Evolutionary conservation across 805 yeast genomes (phyloP).

Genomic region (Metschnikowia bowlesiae): DNA sequence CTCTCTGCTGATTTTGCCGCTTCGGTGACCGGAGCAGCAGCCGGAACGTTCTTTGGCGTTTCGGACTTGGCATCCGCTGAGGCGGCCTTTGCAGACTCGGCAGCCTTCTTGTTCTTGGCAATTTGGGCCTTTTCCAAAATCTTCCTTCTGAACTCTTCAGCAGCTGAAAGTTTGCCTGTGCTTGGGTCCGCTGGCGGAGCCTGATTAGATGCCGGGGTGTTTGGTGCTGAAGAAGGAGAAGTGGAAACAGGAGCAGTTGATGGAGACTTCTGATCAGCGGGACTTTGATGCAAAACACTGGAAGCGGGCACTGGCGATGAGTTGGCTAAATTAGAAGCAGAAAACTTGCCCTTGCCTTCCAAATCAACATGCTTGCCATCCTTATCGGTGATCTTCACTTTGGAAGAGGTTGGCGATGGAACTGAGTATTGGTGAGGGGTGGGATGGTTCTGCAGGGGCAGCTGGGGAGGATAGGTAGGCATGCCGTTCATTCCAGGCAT

Average conservation of each 20-base stretch:
- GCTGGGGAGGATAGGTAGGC: slow-evolving; percentile 16
- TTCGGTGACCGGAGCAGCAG: neutral
- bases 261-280: slow-evolving; percentile 1
- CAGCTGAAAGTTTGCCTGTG: slow-evolving; percentile 17
- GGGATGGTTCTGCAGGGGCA: slow-evolving; percentile 15
- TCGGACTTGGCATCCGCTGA: neutral
- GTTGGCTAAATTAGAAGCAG: slow-evolving; percentile 20
- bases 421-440: slow-evolving; percentile 10
- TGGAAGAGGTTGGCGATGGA: slow-evolving; percentile 18
- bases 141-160: slow-evolving; percentile 37
- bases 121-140: slow-evolving; percentile 26
- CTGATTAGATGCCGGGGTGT: slow-evolving; percentile 6
- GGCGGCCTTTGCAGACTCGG: slow-evolving; percentile 8
- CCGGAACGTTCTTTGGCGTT: neutral
- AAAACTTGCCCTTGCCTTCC: slow-evolving; percentile 35
- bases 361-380: slow-evolving; percentile 41
- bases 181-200: slow-evolving; percentile 15
- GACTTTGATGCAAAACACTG: slow-evolving; percentile 14
- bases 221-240: slow-evolving; percentile 8
- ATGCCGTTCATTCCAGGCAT: slow-evolving; percentile 16
- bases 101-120: slow-evolving; percentile 18
- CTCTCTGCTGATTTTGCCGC: neutral
- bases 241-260: slow-evolving; percentile 6
- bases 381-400: slow-evolving; percentile 38
- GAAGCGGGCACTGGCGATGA: slow-evolving; percentile 33